Conservation (phyloP, 306 rosid species). For the Quercus berberidifolia region DNA sequence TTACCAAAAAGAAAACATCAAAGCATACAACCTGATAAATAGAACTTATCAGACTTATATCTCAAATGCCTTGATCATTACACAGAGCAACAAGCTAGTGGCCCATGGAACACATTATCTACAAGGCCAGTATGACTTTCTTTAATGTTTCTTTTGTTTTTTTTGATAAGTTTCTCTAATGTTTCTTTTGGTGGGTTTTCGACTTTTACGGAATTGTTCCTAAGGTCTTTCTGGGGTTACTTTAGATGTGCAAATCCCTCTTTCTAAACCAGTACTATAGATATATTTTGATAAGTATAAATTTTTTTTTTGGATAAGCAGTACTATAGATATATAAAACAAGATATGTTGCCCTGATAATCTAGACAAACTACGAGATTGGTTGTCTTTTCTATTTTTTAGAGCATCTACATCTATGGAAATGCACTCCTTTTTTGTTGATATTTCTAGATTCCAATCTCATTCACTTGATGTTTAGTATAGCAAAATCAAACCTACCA, state of each 20-base stretch:
- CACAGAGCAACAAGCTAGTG: neutral
- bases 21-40: no score
- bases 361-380: conserved; percentile 1
- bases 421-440: neutral
- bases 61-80: conserved; percentile 10
- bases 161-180: no score
- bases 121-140: conserved; percentile 3
- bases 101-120: neutral
- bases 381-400: conserved; percentile 12
- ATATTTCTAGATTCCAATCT: neutral
- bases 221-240: neutral
- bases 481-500: neutral
- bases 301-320: no score
- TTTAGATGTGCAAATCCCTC: neutral
- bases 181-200: neutral
- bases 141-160: neutral
- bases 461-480: conserved; percentile 1
- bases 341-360: neutral
- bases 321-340: neutral
- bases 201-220: conserved; percentile 2
- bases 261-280: neutral
- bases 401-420: conserved; percentile 3
- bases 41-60: no score
- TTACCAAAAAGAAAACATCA: no score
- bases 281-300: neutral